Percentiles rank a stretch among this genome's conserved stretches.
phyloP scores from a whole-genome alignment of 1,284 basidiomycete species.

The Hypsizygus ulmarius region DNA sequence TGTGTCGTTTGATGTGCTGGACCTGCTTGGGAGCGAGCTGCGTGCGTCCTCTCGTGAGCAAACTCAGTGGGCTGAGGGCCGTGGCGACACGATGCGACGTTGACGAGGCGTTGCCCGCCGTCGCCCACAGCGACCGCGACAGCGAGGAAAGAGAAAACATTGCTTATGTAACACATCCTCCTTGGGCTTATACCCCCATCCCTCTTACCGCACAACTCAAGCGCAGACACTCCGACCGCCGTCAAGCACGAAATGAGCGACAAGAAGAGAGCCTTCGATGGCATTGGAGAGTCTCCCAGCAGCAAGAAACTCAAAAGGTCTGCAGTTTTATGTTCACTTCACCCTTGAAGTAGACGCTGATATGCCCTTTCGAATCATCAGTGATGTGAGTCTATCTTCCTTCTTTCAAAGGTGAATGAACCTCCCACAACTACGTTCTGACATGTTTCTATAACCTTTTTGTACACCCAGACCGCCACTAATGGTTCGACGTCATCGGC shows the following conservation, averaged over 20 bases:
- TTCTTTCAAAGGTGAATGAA: conserved; percentile 66
- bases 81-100: conserved; percentile 21
- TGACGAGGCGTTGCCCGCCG: conserved; percentile 16
- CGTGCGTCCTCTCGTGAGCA: conserved; percentile 40
- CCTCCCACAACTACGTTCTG: conserved; percentile 44
- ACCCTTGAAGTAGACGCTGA: conserved; percentile 13
- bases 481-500: conserved; percentile 43
- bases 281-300: conserved; percentile 44
- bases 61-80: conserved; percentile 28
- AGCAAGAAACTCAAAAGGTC: conserved; percentile 73
- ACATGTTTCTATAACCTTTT: conserved; percentile 70
- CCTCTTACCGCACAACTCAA: background rate
- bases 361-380: conserved; percentile 30
- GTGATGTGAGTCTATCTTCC: conserved; percentile 66
- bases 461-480: conserved; percentile 52
- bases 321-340: conserved; percentile 19
- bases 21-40: conserved; percentile 82
- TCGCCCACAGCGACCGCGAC: conserved; percentile 26
- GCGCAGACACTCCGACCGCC: background rate
- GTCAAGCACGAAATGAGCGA: conserved; percentile 43
- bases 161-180: conserved; percentile 29
- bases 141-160: conserved; percentile 43
- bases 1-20: conserved; percentile 84
- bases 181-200: background rate
- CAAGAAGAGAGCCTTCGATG: conserved; percentile 50